Base-by-base conservation (phyloP, 495 filamentous ascomycete species). In the Saxophila tyrrhenica region DNA sequence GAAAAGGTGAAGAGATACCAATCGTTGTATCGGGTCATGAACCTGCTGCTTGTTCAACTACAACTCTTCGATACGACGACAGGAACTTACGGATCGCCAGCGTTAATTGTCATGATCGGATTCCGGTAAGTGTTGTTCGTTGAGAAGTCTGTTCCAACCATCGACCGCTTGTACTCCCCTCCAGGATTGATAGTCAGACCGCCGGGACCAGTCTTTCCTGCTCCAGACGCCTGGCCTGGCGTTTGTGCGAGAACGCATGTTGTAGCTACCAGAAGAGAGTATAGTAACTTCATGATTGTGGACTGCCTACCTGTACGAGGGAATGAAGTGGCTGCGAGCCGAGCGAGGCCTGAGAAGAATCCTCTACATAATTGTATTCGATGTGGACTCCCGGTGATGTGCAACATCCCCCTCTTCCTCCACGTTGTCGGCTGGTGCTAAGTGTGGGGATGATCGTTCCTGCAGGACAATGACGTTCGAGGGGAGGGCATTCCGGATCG, bases 1-100 rank as follows among this genome's bases (percentile, higher is more conserved):
- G 62, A 62, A 49, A 65, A 65, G 5, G 60, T 62, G 60, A 66
- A 54, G 52, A 65, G 66, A 48, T 68, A 66, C 43, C 56, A 64
- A 16, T 50, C 57, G 39, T 61, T 54, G 45, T 63, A 54, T 13
- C 50, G 58, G 11, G 59, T 59, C 22, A 68, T 35, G 29, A 35
- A 35, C 29, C 29, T 35, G 5, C 13, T 35, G 7, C 13, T 35
- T 35, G 29, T 5, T 35, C 29, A 35, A 35, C 13, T 35, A 35
- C 13, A 35, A 35, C 29, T 35, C 29, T 35, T n/a, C n/a, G n/a
- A n/a, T n/a, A n/a, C n/a, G n/a, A n/a, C n/a, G n/a, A 35, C 29
- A 35, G 13, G 29, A 5, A 35, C 29, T 35, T 13, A 35, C 29
- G 29, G 29, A 35, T 35, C 29, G 13, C 29, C 29, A 35, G 29